Conservation (phyloP, 1,284 basidiomycete species). For the Ganoderma boninense region DNA sequence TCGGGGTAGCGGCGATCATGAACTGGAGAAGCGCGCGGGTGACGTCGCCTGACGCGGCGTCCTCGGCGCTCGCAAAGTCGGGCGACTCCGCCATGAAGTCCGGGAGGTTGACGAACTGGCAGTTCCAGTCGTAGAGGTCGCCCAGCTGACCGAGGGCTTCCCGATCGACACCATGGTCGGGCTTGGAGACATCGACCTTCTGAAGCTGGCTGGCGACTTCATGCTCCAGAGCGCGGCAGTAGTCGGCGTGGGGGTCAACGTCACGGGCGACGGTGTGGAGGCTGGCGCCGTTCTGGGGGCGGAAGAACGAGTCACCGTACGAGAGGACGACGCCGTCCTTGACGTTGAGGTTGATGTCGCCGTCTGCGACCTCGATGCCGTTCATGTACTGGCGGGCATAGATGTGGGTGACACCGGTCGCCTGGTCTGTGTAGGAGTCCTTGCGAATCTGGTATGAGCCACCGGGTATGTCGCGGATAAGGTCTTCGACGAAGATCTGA, state of each 20-base stretch:
- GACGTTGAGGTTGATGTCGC: slow-evolving; percentile 91
- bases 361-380: slow-evolving; percentile 88
- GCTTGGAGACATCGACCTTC: slow-evolving; percentile 26
- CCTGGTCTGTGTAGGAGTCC: slow-evolving; percentile 88
- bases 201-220: slow-evolving; percentile 45
- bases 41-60: slow-evolving; percentile 51
- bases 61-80: slow-evolving; percentile 28
- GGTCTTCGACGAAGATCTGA: slow-evolving; percentile 61
- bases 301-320: slow-evolving; percentile 85
- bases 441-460: slow-evolving; percentile 68
- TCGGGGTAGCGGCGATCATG: slow-evolving; percentile 79
- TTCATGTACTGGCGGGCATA: slow-evolving; percentile 85
- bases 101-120: slow-evolving; percentile 52
- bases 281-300: slow-evolving; percentile 50
- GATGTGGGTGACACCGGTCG: slow-evolving; percentile 86
- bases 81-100: slow-evolving; percentile 40
- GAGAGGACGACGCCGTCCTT: slow-evolving; percentile 83
- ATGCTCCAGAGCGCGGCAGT: slow-evolving; percentile 58
- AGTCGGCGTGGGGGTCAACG: slow-evolving; percentile 61
- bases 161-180: slow-evolving; percentile 41
- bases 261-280: slow-evolving; percentile 47
- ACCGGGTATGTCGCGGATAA: slow-evolving; percentile 49
- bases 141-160: slow-evolving; percentile 47
- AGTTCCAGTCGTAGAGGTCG: slow-evolving; percentile 64
- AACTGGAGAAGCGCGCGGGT: slow-evolving; percentile 74